Base-by-base conservation (phyloP, 805 yeast species). In the Ogataea corticis region DNA sequence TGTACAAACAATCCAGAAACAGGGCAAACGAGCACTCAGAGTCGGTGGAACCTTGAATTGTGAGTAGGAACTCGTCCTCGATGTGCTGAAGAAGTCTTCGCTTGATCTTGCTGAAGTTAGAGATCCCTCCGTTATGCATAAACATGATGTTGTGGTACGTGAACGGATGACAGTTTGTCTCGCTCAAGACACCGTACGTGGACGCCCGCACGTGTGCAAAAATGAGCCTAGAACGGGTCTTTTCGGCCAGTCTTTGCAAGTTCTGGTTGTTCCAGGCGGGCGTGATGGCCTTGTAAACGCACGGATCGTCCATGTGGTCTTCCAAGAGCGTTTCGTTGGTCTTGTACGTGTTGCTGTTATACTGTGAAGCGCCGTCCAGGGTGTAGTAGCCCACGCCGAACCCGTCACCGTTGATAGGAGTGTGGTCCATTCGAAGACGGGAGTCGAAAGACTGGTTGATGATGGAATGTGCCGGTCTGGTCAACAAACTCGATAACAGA, bases 181-280 rank as follows among this genome's bases (percentile, higher is more conserved):
- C 99, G 10, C 96, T 78, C 21, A 94, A 68, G 1, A 87, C 95
- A 38, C 99, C 99, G 51, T 95, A 88, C 0, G 99, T 94, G 0
- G 96, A 87, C 0, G 99, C 98, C 50, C 99, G 68, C 1, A 94
- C 97, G 65, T 94, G 99, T 2, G 96, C 99, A 71, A 94, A 94
- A 2, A 92, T 88, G 40, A 91, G 68, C 41, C 76, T 73, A 1
- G 96, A 84, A 61, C 86, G 82, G 2, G 99, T 94, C 70, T 92
- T 89, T 58, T 82, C 88, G 0, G 97, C 87, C 25, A 94, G 70
- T 30, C 90, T 80, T 48, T 88, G 92, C 45, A 94, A 70, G 59
- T 94, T 94, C 59, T 87, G 80, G 65, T 94, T 94, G 68, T 94
- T 94, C 99, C 99, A 94, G 0, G 97, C 96, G 0, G 99, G 99